A percentile compares a stretch with the other conserved stretches of the same genome.
phyloP scores from a whole-genome alignment of 2,329 filamentous ascomycete species.

The Colletotrichum kahawae region DNA sequence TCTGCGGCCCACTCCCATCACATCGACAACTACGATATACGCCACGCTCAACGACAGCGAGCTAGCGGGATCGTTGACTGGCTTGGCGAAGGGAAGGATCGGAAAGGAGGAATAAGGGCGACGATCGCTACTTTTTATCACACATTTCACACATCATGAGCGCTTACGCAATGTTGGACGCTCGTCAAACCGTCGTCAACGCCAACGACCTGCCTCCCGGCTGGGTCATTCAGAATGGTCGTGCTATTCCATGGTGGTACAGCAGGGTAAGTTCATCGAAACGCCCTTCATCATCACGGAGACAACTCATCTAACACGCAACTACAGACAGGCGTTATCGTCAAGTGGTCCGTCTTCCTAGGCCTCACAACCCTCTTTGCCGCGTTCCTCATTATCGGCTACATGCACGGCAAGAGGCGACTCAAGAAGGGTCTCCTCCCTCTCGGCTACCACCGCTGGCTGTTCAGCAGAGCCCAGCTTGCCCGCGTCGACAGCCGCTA shows the following conservation, averaged over 20 bases:
- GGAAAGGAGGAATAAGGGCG: not conserved
- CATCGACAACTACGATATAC: not conserved
- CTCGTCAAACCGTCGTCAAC: constrained; percentile 13
- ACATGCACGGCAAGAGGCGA: constrained; percentile 71
- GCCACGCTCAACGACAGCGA: not conserved
- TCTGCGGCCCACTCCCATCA: not conserved
- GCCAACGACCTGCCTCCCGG: constrained; percentile 26
- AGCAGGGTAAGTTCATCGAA: constrained; percentile 21
- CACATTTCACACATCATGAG: not conserved
- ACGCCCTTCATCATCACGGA: not conserved
- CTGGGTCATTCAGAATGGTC: constrained; percentile 29
- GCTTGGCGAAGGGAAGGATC: not conserved
- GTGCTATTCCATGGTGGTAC: constrained; percentile 31
- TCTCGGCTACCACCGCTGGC: constrained; percentile 72
- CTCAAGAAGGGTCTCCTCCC: constrained; percentile 70
- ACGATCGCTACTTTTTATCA: not conserved
- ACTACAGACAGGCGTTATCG: constrained; percentile 62
- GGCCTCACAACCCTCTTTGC: constrained; percentile 63
- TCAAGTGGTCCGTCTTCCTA: constrained; percentile 76
- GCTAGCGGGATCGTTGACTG: not conserved
- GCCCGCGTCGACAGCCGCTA: constrained; percentile 55
- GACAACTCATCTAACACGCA: not conserved
- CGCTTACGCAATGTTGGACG: constrained; percentile 5
- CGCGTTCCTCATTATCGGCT: constrained; percentile 69
- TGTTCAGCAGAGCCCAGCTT: constrained; percentile 52